Evolutionary conservation across 805 yeast species (phyloP).

Genomic region (Candida koratica): DNA sequence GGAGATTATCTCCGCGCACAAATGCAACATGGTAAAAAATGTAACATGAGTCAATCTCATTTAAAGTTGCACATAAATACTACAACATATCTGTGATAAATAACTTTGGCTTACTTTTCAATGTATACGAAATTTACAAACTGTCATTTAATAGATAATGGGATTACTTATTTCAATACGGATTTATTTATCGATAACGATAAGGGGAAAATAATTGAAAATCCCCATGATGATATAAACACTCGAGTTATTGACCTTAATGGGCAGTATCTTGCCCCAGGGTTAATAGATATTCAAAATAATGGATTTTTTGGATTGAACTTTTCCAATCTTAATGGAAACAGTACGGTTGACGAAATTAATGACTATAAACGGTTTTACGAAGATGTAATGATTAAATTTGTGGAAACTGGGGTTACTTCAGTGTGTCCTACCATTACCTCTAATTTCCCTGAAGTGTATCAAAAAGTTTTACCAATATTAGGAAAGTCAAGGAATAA

Average conservation of each 20-base stretch:
- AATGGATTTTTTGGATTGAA: slow-evolving; percentile 58
- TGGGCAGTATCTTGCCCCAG: slow-evolving; percentile 51
- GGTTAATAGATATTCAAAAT: slow-evolving; percentile 54
- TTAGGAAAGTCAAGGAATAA: slow-evolving; percentile 32
- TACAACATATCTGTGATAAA: too few species aligned
- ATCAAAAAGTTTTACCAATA: slow-evolving; percentile 44
- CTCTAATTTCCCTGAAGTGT: slow-evolving; percentile 47
- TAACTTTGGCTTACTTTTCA: too few species aligned
- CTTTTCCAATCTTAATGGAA: slow-evolving; percentile 36
- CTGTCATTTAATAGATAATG: slow-evolving; percentile 42
- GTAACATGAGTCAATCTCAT: slow-evolving; percentile 7
- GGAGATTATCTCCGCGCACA: too few species aligned
- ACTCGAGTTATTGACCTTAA: slow-evolving; percentile 38
- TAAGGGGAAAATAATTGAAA: slow-evolving; percentile 36
- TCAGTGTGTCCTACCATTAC: slow-evolving; percentile 55
- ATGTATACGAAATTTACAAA: slow-evolving; percentile 35
- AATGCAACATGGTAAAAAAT: slow-evolving; percentile 9
- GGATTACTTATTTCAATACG: slow-evolving; percentile 26
- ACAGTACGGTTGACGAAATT: slow-evolving; percentile 29
- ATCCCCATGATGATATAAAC: slow-evolving; percentile 9
- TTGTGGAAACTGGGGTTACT: slow-evolving; percentile 51
- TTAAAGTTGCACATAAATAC: slow-evolving; percentile 16
- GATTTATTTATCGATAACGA: slow-evolving; percentile 44
- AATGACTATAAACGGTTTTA: slow-evolving; percentile 33
- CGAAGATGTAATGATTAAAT: slow-evolving; percentile 42